These are phyloP conservation scores for Verticillium isaacii DNA, from an alignment of 2,329 filamentous ascomycete species.

Conservation along the genomic window DNA sequence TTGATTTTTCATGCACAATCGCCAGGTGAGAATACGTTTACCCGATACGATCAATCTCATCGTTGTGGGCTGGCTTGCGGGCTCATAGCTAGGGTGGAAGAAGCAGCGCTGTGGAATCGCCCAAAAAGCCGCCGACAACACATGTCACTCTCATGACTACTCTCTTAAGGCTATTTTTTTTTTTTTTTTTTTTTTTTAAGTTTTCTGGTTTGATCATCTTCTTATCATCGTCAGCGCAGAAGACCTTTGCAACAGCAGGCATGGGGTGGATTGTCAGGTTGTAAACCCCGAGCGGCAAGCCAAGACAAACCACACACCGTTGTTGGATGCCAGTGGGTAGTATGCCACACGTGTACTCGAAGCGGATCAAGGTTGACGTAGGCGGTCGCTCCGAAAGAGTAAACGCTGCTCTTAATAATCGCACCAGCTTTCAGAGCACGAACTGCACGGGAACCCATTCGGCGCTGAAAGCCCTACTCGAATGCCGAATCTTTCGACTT, in stretches of 20 bases:
- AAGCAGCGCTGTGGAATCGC: background rate
- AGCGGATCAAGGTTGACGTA: slow-evolving; percentile 8
- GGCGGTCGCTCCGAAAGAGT: slow-evolving; percentile 6
- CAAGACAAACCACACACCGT: slow-evolving; percentile 7
- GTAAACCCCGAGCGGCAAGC: slow-evolving; percentile 6
- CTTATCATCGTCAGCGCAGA: slow-evolving; percentile 8
- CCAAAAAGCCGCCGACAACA: background rate
- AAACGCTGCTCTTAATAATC: background rate
- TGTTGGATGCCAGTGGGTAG: slow-evolving; percentile 7
- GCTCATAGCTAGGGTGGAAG: background rate
- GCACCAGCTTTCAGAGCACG: too few species aligned
- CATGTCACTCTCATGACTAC: background rate
- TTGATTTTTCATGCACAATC: background rate
- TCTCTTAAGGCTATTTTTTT: background rate
- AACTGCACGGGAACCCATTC: too few species aligned
- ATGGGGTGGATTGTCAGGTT: slow-evolving; percentile 9
- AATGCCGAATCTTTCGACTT: too few species aligned
- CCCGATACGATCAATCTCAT: fast-evolving
- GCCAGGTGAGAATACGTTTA: background rate
- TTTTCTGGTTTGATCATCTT: background rate
- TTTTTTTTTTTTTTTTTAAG: too few species aligned
- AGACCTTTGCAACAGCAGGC: slow-evolving; percentile 7
- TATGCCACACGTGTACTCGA: slow-evolving; percentile 5
- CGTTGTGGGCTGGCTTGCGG: background rate
- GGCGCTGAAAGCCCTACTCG: too few species aligned